phyloP scores from a whole-genome alignment of 352 stramenopile genomes.

The Albugo laibachii region DNA sequence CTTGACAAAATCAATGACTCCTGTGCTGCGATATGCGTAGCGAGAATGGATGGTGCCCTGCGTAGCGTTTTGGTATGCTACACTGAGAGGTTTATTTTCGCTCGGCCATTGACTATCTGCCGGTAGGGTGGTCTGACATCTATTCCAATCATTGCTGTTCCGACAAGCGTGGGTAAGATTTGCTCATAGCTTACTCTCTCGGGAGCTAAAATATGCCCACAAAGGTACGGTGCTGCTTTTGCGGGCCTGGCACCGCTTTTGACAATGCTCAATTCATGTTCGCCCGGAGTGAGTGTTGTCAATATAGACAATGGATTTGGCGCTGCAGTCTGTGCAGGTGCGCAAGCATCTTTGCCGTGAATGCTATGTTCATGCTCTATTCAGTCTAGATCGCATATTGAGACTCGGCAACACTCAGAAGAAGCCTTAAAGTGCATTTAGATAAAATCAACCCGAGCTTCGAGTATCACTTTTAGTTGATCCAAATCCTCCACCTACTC shows the following conservation, averaged over 20 bases:
- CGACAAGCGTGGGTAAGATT: conserved; percentile 83
- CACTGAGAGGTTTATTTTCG: background rate
- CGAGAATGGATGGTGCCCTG: conserved; percentile 94
- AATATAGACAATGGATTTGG: conserved; percentile 99
- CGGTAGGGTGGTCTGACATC: conserved; percentile 31
- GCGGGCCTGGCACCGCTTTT: conserved; percentile 86
- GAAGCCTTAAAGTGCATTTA: no score
- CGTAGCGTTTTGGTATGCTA: conserved; percentile 87
- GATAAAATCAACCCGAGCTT: no score
- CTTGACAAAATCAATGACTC: conserved; percentile 65
- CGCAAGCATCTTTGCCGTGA: background rate
- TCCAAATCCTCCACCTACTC: no score
- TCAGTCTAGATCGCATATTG: no score
- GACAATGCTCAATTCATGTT: conserved; percentile 96
- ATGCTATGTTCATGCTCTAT: no score
- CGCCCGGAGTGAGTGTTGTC: conserved; percentile 94
- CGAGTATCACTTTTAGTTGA: no score
- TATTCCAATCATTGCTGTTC: conserved; percentile 75
- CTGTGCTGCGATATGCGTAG: conserved; percentile 89
- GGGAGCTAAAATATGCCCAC: background rate
- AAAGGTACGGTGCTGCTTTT: conserved; percentile 63
- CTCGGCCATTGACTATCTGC: background rate
- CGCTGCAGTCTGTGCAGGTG: conserved; percentile 84
- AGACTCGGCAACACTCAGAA: no score
- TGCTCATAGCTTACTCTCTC: conserved; percentile 3